A percentile compares a stretch with the other conserved stretches of the same genome.
Evolutionary conservation across 1,139 yeast species (phyloP).

Genomic region (Yamadazyma sp.): DNA sequence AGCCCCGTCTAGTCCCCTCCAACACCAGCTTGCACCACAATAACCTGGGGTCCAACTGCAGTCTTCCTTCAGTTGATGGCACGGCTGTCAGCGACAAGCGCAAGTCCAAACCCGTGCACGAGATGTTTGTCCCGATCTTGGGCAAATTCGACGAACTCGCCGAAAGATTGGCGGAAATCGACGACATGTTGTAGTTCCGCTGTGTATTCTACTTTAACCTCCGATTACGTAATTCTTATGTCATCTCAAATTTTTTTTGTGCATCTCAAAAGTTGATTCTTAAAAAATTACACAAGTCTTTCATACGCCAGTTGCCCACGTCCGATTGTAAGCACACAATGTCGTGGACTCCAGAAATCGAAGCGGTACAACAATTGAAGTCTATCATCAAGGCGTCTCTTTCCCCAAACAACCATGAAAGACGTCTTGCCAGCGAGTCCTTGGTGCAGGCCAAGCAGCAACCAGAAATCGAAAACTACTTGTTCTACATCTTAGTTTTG

Average conservation of each 20-base stretch:
- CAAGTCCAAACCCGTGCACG: slow-evolving; percentile 41
- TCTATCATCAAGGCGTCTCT: slow-evolving; percentile 66
- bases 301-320: background rate
- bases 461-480: slow-evolving; percentile 77
- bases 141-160: slow-evolving; percentile 49
- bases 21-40: background rate
- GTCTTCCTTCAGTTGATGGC: background rate
- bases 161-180: slow-evolving; percentile 45
- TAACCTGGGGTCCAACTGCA: background rate
- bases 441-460: slow-evolving; percentile 65
- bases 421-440: slow-evolving; percentile 66
- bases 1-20: background rate
- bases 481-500: slow-evolving; percentile 64
- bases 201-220: background rate
- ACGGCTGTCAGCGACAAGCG: slow-evolving; percentile 18
- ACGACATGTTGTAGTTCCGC: slow-evolving; percentile 21
- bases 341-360: slow-evolving; percentile 63
- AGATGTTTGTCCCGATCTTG: slow-evolving; percentile 46
- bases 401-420: slow-evolving; percentile 52
- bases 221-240: background rate
- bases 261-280: background rate
- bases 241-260: slow-evolving; percentile 1
- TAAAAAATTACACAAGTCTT: no score
- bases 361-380: slow-evolving; percentile 61
- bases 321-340: slow-evolving; percentile 9